Evolutionary conservation across 2,329 filamentous ascomycete species (phyloP).

Genomic region (Epichloe sibirici): DNA sequence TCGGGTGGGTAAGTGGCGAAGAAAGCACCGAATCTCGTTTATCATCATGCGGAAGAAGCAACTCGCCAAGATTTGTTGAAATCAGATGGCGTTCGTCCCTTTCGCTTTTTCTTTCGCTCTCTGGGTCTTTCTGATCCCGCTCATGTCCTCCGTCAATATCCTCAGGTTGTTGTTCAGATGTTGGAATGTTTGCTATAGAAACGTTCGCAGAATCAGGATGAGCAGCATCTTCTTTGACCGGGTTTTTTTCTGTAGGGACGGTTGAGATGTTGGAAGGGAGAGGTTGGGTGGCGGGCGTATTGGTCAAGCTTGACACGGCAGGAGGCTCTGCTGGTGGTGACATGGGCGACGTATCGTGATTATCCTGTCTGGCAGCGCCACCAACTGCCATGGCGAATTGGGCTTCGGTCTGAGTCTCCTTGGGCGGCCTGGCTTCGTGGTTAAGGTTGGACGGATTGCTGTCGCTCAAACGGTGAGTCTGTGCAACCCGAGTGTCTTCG

Average conservation of each 20-base stretch:
- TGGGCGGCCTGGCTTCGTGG: not conserved
- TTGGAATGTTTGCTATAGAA: not conserved
- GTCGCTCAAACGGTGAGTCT: constrained; percentile 1
- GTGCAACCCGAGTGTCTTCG: constrained; percentile 1
- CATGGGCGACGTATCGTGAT: not conserved
- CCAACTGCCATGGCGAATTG: not conserved
- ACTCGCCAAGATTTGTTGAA: not conserved
- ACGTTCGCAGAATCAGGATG: not conserved
- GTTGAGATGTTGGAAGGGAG: not conserved
- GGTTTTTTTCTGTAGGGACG: not conserved
- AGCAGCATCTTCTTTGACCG: not conserved
- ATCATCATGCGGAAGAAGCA: not conserved
- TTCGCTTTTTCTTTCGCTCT: not conserved
- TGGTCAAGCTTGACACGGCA: not conserved
- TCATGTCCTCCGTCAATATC: not conserved
- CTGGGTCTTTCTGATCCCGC: not conserved
- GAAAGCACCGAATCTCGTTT: constrained; percentile 13
- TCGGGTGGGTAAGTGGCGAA: constrained; percentile 25
- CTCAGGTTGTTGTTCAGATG: not conserved
- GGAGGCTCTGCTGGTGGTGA: not conserved
- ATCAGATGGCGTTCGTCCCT: too few relatives aligned
- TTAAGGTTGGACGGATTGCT: not conserved
- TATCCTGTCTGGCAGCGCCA: not conserved
- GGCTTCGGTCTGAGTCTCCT: not conserved
- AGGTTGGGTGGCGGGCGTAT: not conserved